A percentile compares a stretch with the other conserved stretches of the same genome.
Conservation (phyloP, 768 basidiomycete genomes). For the Panaeolus papilionaceus region DNA sequence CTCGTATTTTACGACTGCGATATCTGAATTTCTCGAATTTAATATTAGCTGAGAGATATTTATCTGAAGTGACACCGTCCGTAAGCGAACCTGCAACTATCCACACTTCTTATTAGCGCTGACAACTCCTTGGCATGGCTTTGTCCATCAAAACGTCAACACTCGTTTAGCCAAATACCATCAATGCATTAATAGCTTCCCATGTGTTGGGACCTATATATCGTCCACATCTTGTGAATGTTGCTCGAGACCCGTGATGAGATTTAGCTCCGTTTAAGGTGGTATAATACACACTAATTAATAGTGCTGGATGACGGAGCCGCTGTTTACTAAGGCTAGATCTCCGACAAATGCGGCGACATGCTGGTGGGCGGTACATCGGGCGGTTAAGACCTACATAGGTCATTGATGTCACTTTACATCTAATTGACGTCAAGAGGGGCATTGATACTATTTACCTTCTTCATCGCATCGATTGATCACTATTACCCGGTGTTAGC, state of each 20-base stretch:
- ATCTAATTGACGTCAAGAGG: not conserved
- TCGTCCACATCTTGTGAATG: not conserved
- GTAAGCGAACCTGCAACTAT: not conserved
- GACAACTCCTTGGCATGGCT: constrained; percentile 8
- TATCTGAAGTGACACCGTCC: not conserved
- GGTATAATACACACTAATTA: not conserved
- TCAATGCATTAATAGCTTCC: constrained; percentile 12
- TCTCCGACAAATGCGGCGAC: not conserved
- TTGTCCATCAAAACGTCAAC: constrained; percentile 13
- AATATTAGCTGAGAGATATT: not conserved
- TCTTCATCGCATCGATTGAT: not conserved
- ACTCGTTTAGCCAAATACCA: constrained; percentile 9
- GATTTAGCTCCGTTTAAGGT: not conserved
- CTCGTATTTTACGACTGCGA: not conserved
- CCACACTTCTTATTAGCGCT: not conserved
- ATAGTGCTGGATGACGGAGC: not conserved
- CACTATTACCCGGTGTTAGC: constrained; percentile 3
- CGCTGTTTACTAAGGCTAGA: not conserved
- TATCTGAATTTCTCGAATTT: not conserved
- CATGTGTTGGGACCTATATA: not conserved
- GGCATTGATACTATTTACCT: not conserved
- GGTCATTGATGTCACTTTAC: not conserved
- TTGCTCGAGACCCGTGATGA: not conserved
- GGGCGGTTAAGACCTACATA: not conserved
- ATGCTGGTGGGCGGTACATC: not conserved